These are phyloP conservation scores for Tolypocladium ovalisporum DNA, from an alignment of 2,329 filamentous ascomycete genomes.

Conservation along the genomic window DNA sequence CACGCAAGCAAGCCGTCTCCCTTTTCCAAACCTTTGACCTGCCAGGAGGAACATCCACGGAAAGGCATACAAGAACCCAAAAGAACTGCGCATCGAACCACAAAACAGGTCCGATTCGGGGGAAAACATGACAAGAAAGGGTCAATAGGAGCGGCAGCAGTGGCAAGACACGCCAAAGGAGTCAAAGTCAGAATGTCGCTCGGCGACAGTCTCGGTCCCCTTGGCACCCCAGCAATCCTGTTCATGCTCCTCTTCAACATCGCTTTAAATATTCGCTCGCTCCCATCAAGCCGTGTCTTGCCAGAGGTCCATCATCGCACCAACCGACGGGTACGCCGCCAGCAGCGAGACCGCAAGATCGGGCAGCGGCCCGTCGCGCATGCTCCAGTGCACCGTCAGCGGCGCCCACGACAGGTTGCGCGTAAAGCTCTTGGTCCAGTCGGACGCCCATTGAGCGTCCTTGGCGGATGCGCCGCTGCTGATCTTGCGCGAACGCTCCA, in stretches of 20 bases:
- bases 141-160: background rate
- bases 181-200: background rate
- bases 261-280: background rate
- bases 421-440: slow-evolving; percentile 56
- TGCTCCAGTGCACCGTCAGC: slow-evolving; percentile 74
- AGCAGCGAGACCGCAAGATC: slow-evolving; percentile 30
- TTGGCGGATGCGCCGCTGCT: slow-evolving; percentile 17
- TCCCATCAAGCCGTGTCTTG: slow-evolving; percentile 19
- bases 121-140: too few relatives aligned
- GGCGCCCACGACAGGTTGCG: slow-evolving; percentile 70
- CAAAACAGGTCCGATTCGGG: background rate
- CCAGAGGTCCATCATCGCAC: slow-evolving; percentile 36
- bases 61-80: background rate
- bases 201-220: background rate
- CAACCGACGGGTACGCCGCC: slow-evolving; percentile 31
- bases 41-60: background rate
- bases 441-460: slow-evolving; percentile 30
- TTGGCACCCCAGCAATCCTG: background rate
- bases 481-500: slow-evolving; percentile 30
- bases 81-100: background rate
- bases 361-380: slow-evolving; percentile 46
- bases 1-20: background rate
- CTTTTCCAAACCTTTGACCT: background rate
- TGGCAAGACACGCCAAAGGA: background rate
- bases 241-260: background rate